Evolutionary conservation across 805 yeast genomes (phyloP).

Genomic region (Metschnikowia orientalis): DNA sequence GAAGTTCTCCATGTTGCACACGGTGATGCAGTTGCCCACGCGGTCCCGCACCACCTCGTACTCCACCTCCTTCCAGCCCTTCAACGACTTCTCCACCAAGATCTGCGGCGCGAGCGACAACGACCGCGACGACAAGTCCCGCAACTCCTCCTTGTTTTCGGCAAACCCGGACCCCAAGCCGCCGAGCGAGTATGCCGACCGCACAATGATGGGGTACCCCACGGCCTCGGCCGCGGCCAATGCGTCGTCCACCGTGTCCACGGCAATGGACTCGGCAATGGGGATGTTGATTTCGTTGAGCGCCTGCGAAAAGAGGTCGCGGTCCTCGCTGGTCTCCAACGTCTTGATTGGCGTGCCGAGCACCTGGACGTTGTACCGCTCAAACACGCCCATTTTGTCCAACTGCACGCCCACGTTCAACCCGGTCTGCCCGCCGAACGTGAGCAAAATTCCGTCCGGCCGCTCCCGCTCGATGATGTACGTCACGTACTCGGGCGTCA

Average conservation of each 20-base stretch:
- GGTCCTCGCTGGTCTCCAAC: conserved; percentile 93
- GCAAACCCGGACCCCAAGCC: conserved; percentile 99
- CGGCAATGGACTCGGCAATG: conserved; percentile 95
- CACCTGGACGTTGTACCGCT: conserved; percentile 86
- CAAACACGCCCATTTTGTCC: conserved; percentile 91
- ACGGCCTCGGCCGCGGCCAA: conserved; percentile 80
- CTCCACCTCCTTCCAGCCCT: conserved; percentile 99
- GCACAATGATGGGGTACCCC: conserved; percentile 94
- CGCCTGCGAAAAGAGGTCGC: conserved; percentile 94
- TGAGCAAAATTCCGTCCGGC: conserved; percentile 92
- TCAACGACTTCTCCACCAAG: conserved; percentile 90
- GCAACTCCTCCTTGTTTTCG: conserved; percentile 71
- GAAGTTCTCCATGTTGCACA: conserved; percentile 98
- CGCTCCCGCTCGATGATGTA: conserved; percentile 93
- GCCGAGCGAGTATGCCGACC: conserved; percentile 96
- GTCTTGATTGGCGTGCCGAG: conserved; percentile 97
- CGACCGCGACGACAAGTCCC: conserved; percentile 84
- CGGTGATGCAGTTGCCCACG: conserved; percentile 95
- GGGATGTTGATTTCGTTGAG: conserved; percentile 93
- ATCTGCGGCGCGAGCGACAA: conserved; percentile 90
- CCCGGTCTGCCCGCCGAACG: conserved; percentile 99
- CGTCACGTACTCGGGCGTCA: conserved; percentile 92
- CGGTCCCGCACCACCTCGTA: conserved; percentile 97
- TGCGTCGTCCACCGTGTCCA: conserved; percentile 89
- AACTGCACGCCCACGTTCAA: conserved; percentile 93